Percentiles rank a stretch among this genome's conserved stretches.
phyloP scores from a whole-genome alignment of 345 rosid genomes.

The Heritiera littoralis region DNA sequence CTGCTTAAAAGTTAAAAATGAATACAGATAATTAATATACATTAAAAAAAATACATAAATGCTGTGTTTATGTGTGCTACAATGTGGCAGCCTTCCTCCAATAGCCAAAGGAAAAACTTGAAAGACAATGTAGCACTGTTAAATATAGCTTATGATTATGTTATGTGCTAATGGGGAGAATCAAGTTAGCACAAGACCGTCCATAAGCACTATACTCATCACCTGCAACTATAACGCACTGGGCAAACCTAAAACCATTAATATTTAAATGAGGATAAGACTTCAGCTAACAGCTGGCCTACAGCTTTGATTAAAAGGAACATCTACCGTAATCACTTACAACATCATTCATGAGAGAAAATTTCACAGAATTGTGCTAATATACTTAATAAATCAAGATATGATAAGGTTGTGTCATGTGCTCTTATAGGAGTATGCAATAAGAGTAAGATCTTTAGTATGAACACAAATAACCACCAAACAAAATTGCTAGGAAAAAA shows the following conservation, averaged over 20 bases:
- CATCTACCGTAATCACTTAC: not conserved
- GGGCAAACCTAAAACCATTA: not conserved
- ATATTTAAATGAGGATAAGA: not conserved
- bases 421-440: not conserved
- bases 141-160: constrained; percentile 31
- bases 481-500: not conserved
- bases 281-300: not conserved
- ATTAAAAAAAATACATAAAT: not conserved
- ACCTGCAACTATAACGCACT: not conserved
- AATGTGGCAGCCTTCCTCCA: constrained; percentile 18
- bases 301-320: not conserved
- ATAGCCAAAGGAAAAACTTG: constrained; percentile 4
- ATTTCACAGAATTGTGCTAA: not conserved
- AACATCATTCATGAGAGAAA: not conserved
- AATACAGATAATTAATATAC: not conserved
- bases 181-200: constrained; percentile 27
- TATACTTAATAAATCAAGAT: no score
- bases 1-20: not conserved
- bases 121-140: not conserved
- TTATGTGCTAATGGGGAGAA: constrained; percentile 28
- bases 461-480: no score
- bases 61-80: not conserved
- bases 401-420: not conserved
- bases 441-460: not conserved
- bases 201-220: constrained; percentile 22